A percentile compares a stretch with the other conserved stretches of the same genome.
These are phyloP conservation scores for Fomitopsis betulina DNA, from an alignment of 1,284 basidiomycete species.

Conservation along the genomic window DNA sequence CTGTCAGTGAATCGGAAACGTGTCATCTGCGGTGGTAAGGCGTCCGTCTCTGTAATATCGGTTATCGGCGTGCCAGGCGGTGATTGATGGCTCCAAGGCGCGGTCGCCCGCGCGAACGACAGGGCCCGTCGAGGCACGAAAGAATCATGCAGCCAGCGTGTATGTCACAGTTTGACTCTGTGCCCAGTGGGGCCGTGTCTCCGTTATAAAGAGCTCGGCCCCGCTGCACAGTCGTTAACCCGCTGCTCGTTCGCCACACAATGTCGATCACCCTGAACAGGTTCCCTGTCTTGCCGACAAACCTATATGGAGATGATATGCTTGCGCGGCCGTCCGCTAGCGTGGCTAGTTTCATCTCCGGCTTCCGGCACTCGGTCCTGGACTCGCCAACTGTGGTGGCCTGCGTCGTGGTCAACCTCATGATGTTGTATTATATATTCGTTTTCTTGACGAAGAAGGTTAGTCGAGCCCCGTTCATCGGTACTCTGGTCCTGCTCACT, in stretches of 20 bases:
- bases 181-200: neutral
- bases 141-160: constrained; percentile 4
- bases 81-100: constrained; percentile 6
- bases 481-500: neutral
- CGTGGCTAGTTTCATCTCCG: constrained; percentile 7
- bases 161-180: constrained; percentile 1
- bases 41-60: constrained; percentile 3
- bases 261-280: constrained; percentile 10
- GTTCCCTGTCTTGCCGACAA: constrained; percentile 4
- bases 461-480: neutral
- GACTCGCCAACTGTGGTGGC: constrained; percentile 3
- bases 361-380: constrained; percentile 1
- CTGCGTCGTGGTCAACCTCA: constrained; percentile 5
- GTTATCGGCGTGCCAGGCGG: constrained; percentile 4
- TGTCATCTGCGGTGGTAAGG: constrained; percentile 8
- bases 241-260: neutral
- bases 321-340: constrained; percentile 3
- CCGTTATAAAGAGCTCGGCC: neutral
- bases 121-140: constrained; percentile 8
- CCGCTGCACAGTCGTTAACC: neutral
- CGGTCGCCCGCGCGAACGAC: neutral
- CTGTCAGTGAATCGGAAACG: constrained; percentile 1
- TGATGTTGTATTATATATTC: constrained; percentile 7
- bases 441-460: constrained; percentile 6
- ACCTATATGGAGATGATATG: constrained; percentile 3